Evolutionary conservation across 371 early-diverging fungal genomes (phyloP).

Genomic region (Mortierella sp.): DNA sequence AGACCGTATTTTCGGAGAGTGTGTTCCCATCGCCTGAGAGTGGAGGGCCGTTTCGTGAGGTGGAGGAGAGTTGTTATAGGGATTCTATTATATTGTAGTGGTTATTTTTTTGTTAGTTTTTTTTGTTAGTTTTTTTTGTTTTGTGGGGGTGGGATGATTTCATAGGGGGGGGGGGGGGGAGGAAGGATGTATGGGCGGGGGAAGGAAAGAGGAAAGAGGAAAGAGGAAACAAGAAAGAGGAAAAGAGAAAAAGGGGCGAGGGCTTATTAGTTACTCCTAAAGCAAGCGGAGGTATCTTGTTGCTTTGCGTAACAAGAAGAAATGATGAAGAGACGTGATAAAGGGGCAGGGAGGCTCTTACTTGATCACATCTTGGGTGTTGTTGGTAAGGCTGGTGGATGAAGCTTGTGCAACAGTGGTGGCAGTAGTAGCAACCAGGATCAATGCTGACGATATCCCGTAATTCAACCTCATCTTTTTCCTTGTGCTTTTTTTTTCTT

Average conservation of each 20-base stretch:
- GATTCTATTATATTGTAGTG: slow-evolving; percentile 11
- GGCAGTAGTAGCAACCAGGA: background rate
- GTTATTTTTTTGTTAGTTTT: no score
- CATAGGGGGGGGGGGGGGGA: background rate
- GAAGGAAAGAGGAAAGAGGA: background rate
- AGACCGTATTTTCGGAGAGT: slow-evolving; percentile 30
- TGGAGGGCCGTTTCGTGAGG: slow-evolving; percentile 3
- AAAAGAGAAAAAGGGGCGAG: background rate
- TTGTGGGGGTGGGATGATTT: background rate
- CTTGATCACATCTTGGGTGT: background rate
- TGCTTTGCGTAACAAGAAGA: background rate
- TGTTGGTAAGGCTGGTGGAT: no score
- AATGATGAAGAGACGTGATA: background rate
- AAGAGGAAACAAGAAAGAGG: no score
- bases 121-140: no score
- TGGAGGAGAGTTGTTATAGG: slow-evolving; percentile 11
- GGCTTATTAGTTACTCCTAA: background rate
- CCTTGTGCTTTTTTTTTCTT: no score
- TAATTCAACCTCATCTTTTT: background rate
- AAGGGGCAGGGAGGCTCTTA: background rate
- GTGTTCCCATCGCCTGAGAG: slow-evolving; percentile 21
- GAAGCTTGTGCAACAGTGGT: background rate
- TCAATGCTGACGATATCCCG: background rate
- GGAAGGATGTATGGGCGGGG: background rate
- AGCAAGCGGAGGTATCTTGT: background rate